These are phyloP conservation scores for Hypsizygus marmoreus DNA, from an alignment of 768 basidiomycete genomes.

Conservation along the genomic window DNA sequence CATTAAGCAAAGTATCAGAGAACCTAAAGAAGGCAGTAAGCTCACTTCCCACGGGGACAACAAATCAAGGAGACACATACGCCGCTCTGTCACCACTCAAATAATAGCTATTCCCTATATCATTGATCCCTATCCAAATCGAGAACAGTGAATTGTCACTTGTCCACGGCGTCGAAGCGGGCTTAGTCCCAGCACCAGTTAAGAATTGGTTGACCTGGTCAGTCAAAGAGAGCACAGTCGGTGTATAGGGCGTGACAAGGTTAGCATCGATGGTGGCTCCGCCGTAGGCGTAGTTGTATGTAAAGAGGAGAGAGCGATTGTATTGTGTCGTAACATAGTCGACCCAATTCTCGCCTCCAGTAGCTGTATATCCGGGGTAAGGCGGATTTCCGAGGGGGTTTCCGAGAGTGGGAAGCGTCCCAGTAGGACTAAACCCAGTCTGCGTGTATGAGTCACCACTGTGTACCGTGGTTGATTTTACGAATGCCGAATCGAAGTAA, in stretches of 20 bases:
- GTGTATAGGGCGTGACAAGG: conserved; percentile 54
- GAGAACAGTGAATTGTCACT: conserved; percentile 60
- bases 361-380: conserved; percentile 55
- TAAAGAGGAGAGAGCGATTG: conserved; percentile 56
- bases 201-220: conserved; percentile 68
- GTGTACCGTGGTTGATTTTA: too few relatives aligned
- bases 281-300: conserved; percentile 68
- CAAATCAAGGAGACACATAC: conserved; percentile 31
- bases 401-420: conserved; percentile 41
- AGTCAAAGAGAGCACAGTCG: conserved; percentile 53
- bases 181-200: conserved; percentile 44
- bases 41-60: background rate
- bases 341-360: conserved; percentile 62
- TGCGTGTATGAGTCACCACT: conserved; percentile 64
- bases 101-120: conserved; percentile 59
- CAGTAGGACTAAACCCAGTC: conserved; percentile 48
- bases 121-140: conserved; percentile 75
- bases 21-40: conserved; percentile 33
- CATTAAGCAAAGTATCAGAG: conserved; percentile 47
- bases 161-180: conserved; percentile 55
- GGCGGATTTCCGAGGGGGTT: conserved; percentile 58
- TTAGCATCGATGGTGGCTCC: conserved; percentile 64
- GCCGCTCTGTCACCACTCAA: conserved; percentile 46
- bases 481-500: background rate
- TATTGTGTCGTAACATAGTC: conserved; percentile 51